Conservation (phyloP, 805 yeast genomes). For the Blastobotrys muscicola region DNA sequence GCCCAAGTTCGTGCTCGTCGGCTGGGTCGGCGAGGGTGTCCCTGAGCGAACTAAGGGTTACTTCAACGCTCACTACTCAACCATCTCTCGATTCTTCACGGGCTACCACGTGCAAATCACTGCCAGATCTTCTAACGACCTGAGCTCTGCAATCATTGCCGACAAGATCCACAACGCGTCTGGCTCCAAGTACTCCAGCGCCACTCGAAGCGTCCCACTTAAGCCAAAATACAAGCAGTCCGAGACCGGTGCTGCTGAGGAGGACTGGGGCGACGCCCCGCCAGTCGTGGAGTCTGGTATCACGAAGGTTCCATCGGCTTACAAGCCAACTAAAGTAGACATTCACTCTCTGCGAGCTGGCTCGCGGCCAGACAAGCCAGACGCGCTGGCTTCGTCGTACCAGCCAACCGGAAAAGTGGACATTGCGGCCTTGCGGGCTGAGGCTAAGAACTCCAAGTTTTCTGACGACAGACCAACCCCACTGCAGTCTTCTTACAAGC, state of each 20-base stretch:
- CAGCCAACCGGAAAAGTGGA: conserved; percentile 56
- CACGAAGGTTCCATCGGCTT: conserved; percentile 47
- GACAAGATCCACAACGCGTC: conserved; percentile 80
- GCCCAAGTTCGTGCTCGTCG: conserved; percentile 70
- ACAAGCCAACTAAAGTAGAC: conserved; percentile 56
- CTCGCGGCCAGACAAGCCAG: conserved; percentile 27
- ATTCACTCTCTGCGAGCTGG: conserved; percentile 43
- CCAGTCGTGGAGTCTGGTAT: conserved; percentile 24
- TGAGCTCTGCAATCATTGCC: conserved; percentile 67
- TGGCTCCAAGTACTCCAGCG: conserved; percentile 83
- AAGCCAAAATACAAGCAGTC: conserved; percentile 30
- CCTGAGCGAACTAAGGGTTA: conserved; percentile 43
- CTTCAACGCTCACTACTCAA: conserved; percentile 33
- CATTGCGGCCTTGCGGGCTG: conserved; percentile 34
- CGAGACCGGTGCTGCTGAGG: conserved; percentile 34
- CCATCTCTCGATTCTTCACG: conserved; percentile 31
- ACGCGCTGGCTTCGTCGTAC: conserved; percentile 35
- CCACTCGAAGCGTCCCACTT: conserved; percentile 18
- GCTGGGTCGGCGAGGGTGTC: conserved; percentile 93
- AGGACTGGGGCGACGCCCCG: conserved; percentile 66
- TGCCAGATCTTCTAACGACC: conserved; percentile 89
- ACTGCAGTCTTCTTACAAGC: conserved; percentile 43
- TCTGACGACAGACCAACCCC: conserved; percentile 28
- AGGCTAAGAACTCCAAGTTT: conserved; percentile 28
- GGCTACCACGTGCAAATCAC: conserved; percentile 95